Base-by-base conservation (phyloP, 495 filamentous ascomycete genomes). In the Cercophora scortea region DNA sequence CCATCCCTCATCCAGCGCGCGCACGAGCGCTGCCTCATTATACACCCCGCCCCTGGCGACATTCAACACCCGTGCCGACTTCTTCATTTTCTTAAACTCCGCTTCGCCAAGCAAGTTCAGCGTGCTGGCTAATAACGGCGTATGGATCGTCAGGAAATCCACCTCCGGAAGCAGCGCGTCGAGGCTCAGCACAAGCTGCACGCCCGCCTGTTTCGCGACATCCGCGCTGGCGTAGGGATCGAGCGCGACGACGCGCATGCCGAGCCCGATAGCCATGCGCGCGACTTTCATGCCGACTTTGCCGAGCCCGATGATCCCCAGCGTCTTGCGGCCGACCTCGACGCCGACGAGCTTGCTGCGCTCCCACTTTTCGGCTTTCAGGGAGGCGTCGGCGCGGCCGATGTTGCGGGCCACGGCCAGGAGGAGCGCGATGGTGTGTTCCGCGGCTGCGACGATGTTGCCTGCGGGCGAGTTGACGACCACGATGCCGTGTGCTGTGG, bases 81-180 rank as follows among this genome's bases (percentile, higher is more conserved):
- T 66, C 64, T 86, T 88, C 86, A 90, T 89, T 43, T 69, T 72
- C 32, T 63, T 62, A n/a, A 90, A 65, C 61, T 90, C 83, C 3
- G 65, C 60, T 7, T 71, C 71, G 16, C 79, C 74, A 4, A 89
- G 79, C 62, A 90, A 71, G 46, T 84, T 82, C 13, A 79, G 77
- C 8, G 87, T 90, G 7, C 78, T 82, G 5, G 81, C 82, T 55
- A 88, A 79, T 52, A 90, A 68, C 0, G 87, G 87, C 5, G 87
- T 88, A 55, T 89, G 86, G 25, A 89, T 80, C 1, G 85, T 88
- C 44, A 90, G 64, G 59, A 88, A 86, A 61, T 90, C 86, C 13
- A 79, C 81, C 35, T 69, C 72, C 10, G 73, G 67, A 6, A 89
- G 71, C 39, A 90, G 63, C 17, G 78, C 79, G 3, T 64, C 55